These are phyloP conservation scores for Brassica cretica DNA, from an alignment of 345 rosid genomes.

Conservation along the genomic window DNA sequence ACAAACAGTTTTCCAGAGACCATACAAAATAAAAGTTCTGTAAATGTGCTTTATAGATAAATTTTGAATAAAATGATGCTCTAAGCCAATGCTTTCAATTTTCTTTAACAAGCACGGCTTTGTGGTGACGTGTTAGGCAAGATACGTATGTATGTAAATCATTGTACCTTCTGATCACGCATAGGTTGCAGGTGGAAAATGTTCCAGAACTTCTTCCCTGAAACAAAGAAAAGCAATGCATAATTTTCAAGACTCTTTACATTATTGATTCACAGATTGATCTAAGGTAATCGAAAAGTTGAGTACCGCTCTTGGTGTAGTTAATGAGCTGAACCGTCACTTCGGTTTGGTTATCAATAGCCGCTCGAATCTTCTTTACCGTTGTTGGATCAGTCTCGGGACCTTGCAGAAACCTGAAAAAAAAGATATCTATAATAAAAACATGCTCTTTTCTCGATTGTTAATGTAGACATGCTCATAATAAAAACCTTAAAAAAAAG, in stretches of 20 bases:
- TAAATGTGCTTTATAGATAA: not conserved
- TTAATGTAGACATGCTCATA: too few species aligned
- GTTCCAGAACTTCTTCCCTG: constrained; percentile 99
- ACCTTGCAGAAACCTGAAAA: constrained; percentile 84
- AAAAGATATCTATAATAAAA: not conserved
- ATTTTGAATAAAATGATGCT: too few species aligned
- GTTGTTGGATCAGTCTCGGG: constrained; percentile 96
- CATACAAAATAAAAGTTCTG: not conserved
- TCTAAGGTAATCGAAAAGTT: not conserved
- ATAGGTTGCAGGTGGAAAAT: constrained; percentile 97
- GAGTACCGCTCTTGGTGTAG: constrained; percentile 87
- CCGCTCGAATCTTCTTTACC: constrained; percentile 80
- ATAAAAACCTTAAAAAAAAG: constrained; percentile 48
- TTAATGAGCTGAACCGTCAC: constrained; percentile 94
- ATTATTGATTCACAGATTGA: not conserved
- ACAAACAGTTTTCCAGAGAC: not conserved
- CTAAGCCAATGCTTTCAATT: not conserved
- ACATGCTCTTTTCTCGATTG: not conserved
- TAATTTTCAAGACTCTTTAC: not conserved
- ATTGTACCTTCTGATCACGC: constrained; percentile 95
- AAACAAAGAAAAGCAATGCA: not conserved
- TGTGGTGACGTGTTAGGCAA: too few species aligned
- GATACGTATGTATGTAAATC: not conserved
- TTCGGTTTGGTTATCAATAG: constrained; percentile 87
- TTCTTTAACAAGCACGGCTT: not conserved